phyloP scores from a whole-genome alignment of 768 basidiomycete species.

The Baorangia bicolor region DNA sequence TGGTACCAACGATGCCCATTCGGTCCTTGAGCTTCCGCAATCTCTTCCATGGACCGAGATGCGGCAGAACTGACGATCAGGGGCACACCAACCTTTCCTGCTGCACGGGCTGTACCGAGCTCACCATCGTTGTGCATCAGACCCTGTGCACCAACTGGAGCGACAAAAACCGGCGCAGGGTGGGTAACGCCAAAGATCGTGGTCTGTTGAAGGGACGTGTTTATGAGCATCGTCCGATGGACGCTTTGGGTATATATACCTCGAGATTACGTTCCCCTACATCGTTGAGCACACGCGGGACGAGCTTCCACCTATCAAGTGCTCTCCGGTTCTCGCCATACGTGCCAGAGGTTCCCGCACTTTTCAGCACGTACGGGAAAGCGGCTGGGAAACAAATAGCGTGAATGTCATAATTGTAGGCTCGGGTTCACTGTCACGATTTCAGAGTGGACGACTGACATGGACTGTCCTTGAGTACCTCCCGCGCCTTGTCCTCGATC shows the following conservation, averaged over 20 bases:
- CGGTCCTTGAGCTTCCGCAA: constrained; percentile 44
- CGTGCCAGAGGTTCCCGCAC: constrained; percentile 67
- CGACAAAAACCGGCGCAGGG: constrained; percentile 47
- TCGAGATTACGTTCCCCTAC: constrained; percentile 46
- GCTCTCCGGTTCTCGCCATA: constrained; percentile 62
- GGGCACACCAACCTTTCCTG: constrained; percentile 45
- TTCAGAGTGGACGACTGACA: constrained; percentile 35
- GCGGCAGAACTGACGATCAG: constrained; percentile 30
- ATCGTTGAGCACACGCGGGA: constrained; percentile 57
- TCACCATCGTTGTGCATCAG: constrained; percentile 46
- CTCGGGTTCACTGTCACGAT: not conserved
- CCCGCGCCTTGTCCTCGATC: constrained; percentile 61
- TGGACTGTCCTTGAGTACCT: constrained; percentile 55
- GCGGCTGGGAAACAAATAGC: constrained; percentile 39
- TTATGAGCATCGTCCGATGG: not conserved
- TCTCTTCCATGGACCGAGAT: constrained; percentile 50
- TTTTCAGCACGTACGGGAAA: constrained; percentile 68
- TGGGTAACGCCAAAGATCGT: constrained; percentile 54
- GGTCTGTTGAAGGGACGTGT: constrained; percentile 39
- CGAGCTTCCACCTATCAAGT: constrained; percentile 53
- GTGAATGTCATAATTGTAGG: not conserved
- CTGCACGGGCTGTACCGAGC: constrained; percentile 44
- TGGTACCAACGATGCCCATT: constrained; percentile 49
- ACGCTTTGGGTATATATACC: constrained; percentile 33
- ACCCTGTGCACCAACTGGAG: constrained; percentile 57